Evolutionary conservation across 2,329 filamentous ascomycete species (phyloP), one percentile per base, ranked within the genome.

Genomic region (Aureobasidium sp.): DNA sequence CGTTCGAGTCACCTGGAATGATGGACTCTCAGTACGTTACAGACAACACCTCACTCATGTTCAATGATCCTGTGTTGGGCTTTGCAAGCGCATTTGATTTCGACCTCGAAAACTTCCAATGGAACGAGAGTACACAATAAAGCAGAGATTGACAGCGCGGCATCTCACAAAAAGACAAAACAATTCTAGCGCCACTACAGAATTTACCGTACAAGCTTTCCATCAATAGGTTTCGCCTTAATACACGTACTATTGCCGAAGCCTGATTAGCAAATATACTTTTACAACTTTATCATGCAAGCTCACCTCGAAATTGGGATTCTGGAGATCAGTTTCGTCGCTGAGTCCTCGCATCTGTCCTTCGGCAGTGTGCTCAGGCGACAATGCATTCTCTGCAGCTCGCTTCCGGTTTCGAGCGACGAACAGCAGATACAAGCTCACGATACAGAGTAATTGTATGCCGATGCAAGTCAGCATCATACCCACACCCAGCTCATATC

Each of bases 381-480:
- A 27, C 18, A 31, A 20, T 42, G 45, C 36, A 27, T 53, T 61
- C 29, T 23, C 9, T 15, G 64, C 53, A 40, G 54, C 55, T n/a
- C 67, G 63, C 29, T 7, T 54, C 8, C 48, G 59, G 42, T 68
- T 69, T 4, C 68, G 56, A 10, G 55, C 59, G 64, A 64, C 59
- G 8, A 69, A 58, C 13, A 69, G 45, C 18, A 64, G 51, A 64
- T 64, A 69, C 16, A 64, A 61, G 18, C 60, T 47, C n/a, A 54
- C 20, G 20, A 69, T 69, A 54, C 68, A 62, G 3, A 69, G 48
- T 2, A 69, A 47, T 23, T 69, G 68, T n/a, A 69, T 65, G 11
- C 54, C 68, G 36, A 69, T 67, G 47, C 68, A 66, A 20, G 64
- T 53, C 45, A 66, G 33, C 64, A 66, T 66, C 64, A 66, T 66